Conservation (phyloP, 768 basidiomycete genomes). For the Tubosaeta brunneosetosa region DNA sequence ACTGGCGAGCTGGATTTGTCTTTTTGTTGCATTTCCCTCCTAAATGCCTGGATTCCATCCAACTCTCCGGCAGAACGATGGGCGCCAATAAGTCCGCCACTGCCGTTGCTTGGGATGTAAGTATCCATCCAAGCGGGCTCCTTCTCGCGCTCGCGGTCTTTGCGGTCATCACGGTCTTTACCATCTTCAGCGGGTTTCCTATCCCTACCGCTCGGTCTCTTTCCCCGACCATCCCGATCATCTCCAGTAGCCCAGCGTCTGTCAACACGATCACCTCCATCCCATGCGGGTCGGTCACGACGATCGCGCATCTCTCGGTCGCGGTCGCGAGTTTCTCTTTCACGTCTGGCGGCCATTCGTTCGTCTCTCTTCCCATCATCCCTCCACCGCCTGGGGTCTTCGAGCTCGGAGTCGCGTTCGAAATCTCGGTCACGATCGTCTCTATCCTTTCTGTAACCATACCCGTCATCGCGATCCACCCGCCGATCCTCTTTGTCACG, state of each 20-base stretch:
- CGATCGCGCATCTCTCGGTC: slow-evolving; percentile 38
- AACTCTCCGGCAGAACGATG: slow-evolving; percentile 59
- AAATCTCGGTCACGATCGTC: slow-evolving; percentile 39
- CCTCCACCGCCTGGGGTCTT: slow-evolving; percentile 73
- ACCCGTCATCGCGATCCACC: slow-evolving; percentile 31
- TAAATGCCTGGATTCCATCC: slow-evolving; percentile 85
- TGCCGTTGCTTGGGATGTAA: slow-evolving; percentile 60
- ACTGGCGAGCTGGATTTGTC: slow-evolving; percentile 43
- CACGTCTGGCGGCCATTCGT: slow-evolving; percentile 58
- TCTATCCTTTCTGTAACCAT: slow-evolving; percentile 24
- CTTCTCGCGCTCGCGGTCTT: slow-evolving; percentile 64
- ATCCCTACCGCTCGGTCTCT: slow-evolving; percentile 57
- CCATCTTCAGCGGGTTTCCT: slow-evolving; percentile 46
- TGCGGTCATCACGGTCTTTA: slow-evolving; percentile 46
- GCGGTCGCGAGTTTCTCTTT: slow-evolving; percentile 41
- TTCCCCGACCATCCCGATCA: slow-evolving; percentile 62
- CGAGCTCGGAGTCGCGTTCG: slow-evolving; percentile 50
- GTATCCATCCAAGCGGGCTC: slow-evolving; percentile 94
- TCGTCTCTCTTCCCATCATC: slow-evolving; percentile 83
- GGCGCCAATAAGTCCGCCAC: slow-evolving; percentile 60
- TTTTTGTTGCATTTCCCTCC: slow-evolving; percentile 77
- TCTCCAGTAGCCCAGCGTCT: slow-evolving; percentile 57
- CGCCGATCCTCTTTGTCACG: slow-evolving; percentile 43
- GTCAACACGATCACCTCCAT: slow-evolving; percentile 43
- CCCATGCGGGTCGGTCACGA: slow-evolving; percentile 47